These are phyloP conservation scores for Artemisia tridentata DNA, from an alignment of 129 eudicot genomes.

Conservation along the genomic window DNA sequence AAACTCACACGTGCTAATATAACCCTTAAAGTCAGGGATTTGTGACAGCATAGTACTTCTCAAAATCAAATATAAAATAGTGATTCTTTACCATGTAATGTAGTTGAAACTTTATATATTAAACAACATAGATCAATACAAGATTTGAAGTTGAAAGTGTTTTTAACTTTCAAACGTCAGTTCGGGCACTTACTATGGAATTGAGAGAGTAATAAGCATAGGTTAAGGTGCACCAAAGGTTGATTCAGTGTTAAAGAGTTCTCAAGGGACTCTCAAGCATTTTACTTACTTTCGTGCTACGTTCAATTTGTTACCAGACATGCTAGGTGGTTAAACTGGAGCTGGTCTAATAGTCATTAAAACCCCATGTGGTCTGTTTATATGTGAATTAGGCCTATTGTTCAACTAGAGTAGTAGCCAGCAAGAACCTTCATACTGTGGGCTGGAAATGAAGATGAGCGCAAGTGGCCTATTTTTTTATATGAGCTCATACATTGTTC, in stretches of 20 bases:
- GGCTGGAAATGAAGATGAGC: too few relatives aligned
- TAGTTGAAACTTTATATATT: not conserved
- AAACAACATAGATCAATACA: too few relatives aligned
- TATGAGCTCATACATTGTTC: not conserved
- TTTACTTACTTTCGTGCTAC: not conserved
- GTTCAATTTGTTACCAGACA: not conserved
- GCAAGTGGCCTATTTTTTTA: not conserved
- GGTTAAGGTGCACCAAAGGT: not conserved
- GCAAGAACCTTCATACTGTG: not conserved
- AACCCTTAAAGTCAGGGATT: not conserved
- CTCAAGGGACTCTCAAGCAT: slow-evolving; percentile 3
- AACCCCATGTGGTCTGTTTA: not conserved
- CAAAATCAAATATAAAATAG: not conserved
- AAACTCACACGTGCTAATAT: not conserved
- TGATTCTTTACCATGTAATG: not conserved
- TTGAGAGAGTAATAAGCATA: not conserved
- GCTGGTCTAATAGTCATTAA: not conserved
- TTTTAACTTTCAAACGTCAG: slow-evolving; percentile 7
- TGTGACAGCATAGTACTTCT: slow-evolving; percentile 6
- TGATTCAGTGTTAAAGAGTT: not conserved
- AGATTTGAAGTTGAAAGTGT: not conserved
- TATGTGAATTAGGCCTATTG: not conserved
- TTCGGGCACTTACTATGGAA: slow-evolving; percentile 10
- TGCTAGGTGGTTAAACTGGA: too few relatives aligned
- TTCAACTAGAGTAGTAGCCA: slow-evolving; percentile 4